These are phyloP conservation scores for Erucastrum elatum DNA, from an alignment of 345 rosid species.

Conservation along the genomic window DNA sequence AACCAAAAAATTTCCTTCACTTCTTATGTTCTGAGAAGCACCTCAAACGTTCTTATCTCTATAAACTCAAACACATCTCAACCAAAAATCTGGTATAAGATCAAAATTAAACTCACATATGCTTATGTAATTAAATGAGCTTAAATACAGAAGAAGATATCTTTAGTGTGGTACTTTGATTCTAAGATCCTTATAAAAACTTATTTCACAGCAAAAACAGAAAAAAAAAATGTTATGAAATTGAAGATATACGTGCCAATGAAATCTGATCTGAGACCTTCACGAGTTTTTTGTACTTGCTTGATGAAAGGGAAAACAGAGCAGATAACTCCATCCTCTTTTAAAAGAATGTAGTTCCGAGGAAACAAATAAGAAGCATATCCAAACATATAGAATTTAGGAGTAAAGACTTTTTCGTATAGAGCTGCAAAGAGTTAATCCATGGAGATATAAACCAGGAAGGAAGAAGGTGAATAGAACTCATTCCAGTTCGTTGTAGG, in stretches of 20 bases:
- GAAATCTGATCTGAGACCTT: slow-evolving; percentile 65
- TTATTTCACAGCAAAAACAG: no score
- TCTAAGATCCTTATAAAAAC: no score
- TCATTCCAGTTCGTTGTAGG: no score
- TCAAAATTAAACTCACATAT: not conserved
- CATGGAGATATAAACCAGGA: no score
- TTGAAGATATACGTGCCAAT: slow-evolving; percentile 47
- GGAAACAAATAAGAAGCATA: no score
- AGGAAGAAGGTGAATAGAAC: no score
- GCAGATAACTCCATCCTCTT: slow-evolving; percentile 72
- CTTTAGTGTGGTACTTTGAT: no score
- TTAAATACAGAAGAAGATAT: not conserved
- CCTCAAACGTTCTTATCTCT: slow-evolving; percentile 91
- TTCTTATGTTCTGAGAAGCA: slow-evolving; percentile 78
- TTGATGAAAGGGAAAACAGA: slow-evolving; percentile 96
- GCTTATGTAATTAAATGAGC: not conserved
- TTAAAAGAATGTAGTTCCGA: slow-evolving; percentile 34
- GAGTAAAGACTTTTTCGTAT: no score
- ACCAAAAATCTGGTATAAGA: not conserved
- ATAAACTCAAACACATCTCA: not conserved
- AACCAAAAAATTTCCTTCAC: slow-evolving; percentile 50
- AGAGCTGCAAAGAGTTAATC: no score
- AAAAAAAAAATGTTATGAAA: no score
- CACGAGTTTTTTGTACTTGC: slow-evolving; percentile 89
- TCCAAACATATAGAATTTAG: no score